Evolutionary conservation across 352 stramenopile species (phyloP).

Genomic region (Phytophthora melonis): DNA sequence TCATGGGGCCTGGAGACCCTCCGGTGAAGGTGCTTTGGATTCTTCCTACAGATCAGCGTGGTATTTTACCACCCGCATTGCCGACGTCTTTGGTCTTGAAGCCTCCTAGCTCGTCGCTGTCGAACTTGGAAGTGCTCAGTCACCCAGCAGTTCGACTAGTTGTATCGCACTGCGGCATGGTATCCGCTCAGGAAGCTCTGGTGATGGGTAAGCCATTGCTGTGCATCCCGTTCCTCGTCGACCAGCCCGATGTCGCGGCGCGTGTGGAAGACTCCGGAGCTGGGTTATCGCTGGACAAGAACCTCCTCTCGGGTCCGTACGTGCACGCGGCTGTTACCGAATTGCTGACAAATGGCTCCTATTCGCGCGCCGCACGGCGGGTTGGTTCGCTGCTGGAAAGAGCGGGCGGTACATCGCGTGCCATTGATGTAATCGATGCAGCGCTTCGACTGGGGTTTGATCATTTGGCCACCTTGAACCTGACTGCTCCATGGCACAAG

Average conservation of each 20-base stretch:
- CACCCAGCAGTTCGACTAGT: constrained; percentile 71
- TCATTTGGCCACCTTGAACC: constrained; percentile 77
- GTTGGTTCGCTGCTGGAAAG: constrained; percentile 67
- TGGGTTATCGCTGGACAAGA: constrained; percentile 80
- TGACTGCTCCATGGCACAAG: constrained; percentile 81
- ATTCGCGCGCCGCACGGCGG: constrained; percentile 46
- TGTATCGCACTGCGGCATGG: constrained; percentile 91
- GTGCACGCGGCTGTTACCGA: constrained; percentile 61
- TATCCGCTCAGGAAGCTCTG: constrained; percentile 83
- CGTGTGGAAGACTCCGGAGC: constrained; percentile 80
- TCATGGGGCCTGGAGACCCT: constrained; percentile 48
- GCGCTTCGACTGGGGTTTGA: constrained; percentile 62
- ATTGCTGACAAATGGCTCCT: constrained; percentile 65
- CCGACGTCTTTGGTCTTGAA: constrained; percentile 76
- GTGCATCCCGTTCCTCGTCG: constrained; percentile 90
- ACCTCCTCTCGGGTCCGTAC: constrained; percentile 57
- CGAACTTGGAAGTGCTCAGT: constrained; percentile 70
- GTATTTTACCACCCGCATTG: constrained; percentile 61
- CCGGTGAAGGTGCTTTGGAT: constrained; percentile 78
- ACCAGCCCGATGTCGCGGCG: constrained; percentile 87
- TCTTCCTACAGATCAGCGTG: constrained; percentile 78
- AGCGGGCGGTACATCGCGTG: constrained; percentile 68
- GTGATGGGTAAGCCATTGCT: constrained; percentile 83
- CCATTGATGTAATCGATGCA: constrained; percentile 76
- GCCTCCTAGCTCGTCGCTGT: constrained; percentile 58